Conservation (phyloP, 441 rosid species). For the Pelargonium myrrhifolium region DNA sequence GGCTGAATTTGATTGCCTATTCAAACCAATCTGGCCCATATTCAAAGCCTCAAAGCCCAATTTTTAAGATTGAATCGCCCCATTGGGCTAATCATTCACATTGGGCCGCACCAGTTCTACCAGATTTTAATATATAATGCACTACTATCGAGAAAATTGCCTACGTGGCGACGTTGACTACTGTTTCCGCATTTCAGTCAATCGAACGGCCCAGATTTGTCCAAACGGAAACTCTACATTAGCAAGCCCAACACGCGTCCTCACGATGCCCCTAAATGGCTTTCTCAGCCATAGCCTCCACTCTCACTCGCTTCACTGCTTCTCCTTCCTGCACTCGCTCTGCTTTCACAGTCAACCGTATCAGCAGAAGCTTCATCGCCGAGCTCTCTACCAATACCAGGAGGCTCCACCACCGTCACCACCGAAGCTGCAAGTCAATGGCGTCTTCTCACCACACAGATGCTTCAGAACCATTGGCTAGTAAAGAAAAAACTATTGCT, state of each 20-base stretch:
- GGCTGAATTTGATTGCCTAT: no score
- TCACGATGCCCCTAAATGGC: constrained; percentile 15
- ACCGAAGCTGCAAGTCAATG: constrained; percentile 16
- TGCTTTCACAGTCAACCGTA: constrained; percentile 1
- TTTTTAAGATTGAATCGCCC: no score
- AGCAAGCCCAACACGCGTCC: neutral
- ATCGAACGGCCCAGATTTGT: neutral
- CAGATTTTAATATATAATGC: no score
- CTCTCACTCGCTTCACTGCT: constrained; percentile 30
- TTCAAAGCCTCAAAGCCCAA: no score
- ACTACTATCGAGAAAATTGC: neutral
- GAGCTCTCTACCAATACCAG: neutral
- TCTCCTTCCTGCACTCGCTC: constrained; percentile 9
- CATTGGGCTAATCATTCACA: no score
- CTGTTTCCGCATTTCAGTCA: neutral
- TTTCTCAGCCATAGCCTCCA: constrained; percentile 15
- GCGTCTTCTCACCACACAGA: constrained; percentile 22
- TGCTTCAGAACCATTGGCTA: constrained; percentile 15
- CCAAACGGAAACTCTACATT: neutral
- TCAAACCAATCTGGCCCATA: no score
- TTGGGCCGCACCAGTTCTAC: no score
- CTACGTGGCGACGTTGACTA: neutral
- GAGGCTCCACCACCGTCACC: constrained; percentile 1
- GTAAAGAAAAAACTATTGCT: constrained; percentile 34
- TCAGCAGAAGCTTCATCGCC: neutral